Evolutionary conservation across 2,329 filamentous ascomycete genomes (phyloP).

Genomic region (Orbilia blumenaviensis): DNA sequence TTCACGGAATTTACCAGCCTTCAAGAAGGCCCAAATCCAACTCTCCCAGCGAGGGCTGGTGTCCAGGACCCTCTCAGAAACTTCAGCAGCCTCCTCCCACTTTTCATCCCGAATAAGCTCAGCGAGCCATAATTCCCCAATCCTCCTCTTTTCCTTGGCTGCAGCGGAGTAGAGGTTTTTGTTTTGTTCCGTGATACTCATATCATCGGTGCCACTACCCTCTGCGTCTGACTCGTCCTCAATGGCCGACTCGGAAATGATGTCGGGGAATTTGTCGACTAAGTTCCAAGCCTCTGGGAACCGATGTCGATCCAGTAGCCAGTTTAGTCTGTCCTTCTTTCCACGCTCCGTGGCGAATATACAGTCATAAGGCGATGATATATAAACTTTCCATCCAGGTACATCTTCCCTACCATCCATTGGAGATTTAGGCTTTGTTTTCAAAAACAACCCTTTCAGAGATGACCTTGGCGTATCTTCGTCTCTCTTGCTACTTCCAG

Average conservation of each 20-base stretch:
- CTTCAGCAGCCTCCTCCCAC: slow-evolving; percentile 79
- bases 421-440: slow-evolving; percentile 59
- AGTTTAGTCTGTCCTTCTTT: slow-evolving; percentile 81
- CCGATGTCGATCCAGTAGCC: slow-evolving; percentile 82
- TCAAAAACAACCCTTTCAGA: slow-evolving; percentile 38
- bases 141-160: slow-evolving; percentile 85
- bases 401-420: slow-evolving; percentile 58
- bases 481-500: slow-evolving; percentile 26
- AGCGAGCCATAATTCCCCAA: slow-evolving; percentile 92
- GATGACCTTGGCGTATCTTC: slow-evolving; percentile 47
- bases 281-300: slow-evolving; percentile 90
- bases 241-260: slow-evolving; percentile 63
- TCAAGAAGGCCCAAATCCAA: slow-evolving; percentile 92
- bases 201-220: slow-evolving; percentile 68
- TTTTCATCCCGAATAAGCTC: slow-evolving; percentile 78
- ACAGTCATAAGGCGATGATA: slow-evolving; percentile 96
- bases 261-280: slow-evolving; percentile 85
- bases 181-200: slow-evolving; percentile 52
- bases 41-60: slow-evolving; percentile 88
- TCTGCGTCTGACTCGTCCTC: slow-evolving; percentile 68
- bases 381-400: slow-evolving; percentile 81
- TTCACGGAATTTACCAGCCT: slow-evolving; percentile 85
- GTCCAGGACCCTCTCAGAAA: slow-evolving; percentile 83
- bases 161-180: slow-evolving; percentile 69
- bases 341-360: slow-evolving; percentile 90